These are phyloP conservation scores for Pichia ethanolica DNA, from an alignment of 805 yeast species.

Conservation along the genomic window DNA sequence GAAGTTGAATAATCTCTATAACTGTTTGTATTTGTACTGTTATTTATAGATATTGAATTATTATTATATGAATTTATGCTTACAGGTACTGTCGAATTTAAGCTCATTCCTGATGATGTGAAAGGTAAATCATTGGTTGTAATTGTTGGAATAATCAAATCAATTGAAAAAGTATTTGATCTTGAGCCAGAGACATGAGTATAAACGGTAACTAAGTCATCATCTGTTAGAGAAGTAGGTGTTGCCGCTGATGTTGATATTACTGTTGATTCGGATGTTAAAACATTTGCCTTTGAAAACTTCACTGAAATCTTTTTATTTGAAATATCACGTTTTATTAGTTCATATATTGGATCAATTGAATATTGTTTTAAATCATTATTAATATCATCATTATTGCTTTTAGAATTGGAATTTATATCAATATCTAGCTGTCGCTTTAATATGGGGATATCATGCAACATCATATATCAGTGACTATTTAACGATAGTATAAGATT, in stretches of 20 bases:
- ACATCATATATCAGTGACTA: neutral
- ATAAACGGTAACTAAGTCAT: conserved; percentile 5
- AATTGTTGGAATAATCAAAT: conserved; percentile 11
- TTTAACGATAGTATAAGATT: neutral
- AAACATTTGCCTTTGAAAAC: too few relatives aligned
- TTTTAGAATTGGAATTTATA: too few relatives aligned
- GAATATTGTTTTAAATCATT: too few relatives aligned
- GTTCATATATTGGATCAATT: too few relatives aligned
- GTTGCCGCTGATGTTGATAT: neutral
- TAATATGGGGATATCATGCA: too few relatives aligned
- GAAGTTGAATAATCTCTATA: too few relatives aligned
- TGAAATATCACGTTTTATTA: too few relatives aligned
- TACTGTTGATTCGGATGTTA: neutral
- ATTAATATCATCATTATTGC: too few relatives aligned
- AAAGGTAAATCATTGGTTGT: conserved; percentile 15
- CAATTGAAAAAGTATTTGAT: conserved; percentile 1
- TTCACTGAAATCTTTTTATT: too few relatives aligned
- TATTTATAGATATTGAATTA: neutral
- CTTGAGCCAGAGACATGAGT: conserved; percentile 6
- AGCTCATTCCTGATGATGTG: conserved; percentile 14
- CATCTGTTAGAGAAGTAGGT: neutral
- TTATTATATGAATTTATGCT: too few relatives aligned
- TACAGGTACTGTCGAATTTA: neutral
- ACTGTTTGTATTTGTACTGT: too few relatives aligned
- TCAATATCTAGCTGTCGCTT: too few relatives aligned